phyloP scores from a whole-genome alignment of 2,329 filamentous ascomycete genomes.

The Blumeria graminis region DNA sequence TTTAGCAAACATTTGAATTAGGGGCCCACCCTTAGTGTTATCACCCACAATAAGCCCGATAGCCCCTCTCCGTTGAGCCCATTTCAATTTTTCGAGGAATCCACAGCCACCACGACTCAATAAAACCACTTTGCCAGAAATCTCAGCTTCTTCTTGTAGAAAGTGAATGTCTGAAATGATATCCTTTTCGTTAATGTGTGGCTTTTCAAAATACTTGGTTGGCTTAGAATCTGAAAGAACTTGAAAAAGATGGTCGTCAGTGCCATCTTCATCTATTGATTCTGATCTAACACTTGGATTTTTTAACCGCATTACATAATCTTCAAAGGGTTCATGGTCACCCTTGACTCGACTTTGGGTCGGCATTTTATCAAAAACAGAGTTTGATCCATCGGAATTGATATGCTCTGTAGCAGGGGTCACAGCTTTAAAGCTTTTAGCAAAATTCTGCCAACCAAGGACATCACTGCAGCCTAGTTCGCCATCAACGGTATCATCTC shows the following conservation, averaged over 20 bases:
- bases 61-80: conserved; percentile 78
- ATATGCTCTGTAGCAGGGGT: conserved; percentile 6
- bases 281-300: conserved; percentile 8
- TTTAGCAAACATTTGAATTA: conserved; percentile 96
- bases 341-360: conserved; percentile 17
- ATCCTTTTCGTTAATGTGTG: conserved; percentile 8
- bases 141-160: conserved; percentile 76
- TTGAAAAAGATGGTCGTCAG: conserved; percentile 61
- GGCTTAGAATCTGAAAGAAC: conserved; percentile 17
- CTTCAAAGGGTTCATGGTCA: conserved; percentile 6
- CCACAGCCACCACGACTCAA: conserved; percentile 84
- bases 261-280: conserved; percentile 39
- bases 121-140: conserved; percentile 76
- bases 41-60: conserved; percentile 85
- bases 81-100: conserved; percentile 91
- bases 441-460: conserved; percentile 50
- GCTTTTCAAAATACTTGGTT: conserved; percentile 11
- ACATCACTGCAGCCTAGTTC: conserved; percentile 92
- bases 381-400: conserved; percentile 12
- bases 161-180: conserved; percentile 73
- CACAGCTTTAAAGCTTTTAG: conserved; percentile 19
- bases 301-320: neutral
- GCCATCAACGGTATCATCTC: conserved; percentile 45
- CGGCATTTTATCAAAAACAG: conserved; percentile 17
- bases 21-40: conserved; percentile 62